Base-by-base conservation (phyloP, 495 filamentous ascomycete genomes). In the Trichoderma parareesei region DNA sequence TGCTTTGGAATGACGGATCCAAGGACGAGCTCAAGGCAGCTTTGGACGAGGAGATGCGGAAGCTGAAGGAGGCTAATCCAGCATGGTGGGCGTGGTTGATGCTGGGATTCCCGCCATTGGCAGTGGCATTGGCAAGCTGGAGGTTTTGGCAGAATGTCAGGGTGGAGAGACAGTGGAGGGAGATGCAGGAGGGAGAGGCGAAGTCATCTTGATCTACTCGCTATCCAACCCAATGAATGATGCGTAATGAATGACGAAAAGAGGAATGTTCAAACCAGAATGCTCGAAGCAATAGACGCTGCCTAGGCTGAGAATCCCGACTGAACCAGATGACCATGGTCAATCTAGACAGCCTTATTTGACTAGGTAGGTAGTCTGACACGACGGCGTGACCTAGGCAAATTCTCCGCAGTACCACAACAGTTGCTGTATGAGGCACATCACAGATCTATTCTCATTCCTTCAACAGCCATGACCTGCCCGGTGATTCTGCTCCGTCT, bases 1-100 rank as follows among this genome's bases (percentile, higher is more conserved):
- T 96, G 49, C 83, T 98, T 14, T 88, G 86, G 87, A 98, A 98
- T 81, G 93, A 97, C 79, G 84, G 82, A 3, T 85, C 80, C 35
- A 85, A 76, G 71, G 85, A 84, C 44, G 84, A 91, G 62, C 71
- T 98, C 70, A 79, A 81, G 74, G 75, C 77, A 63, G 77, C 73
- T 65, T 87, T 85, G 7, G 83, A 95, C 79, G 65, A 63, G 13
- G 83, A 79, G 67, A 76, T 97, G n/a, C 75, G 74, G 70, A 79
- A 65, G 64, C 33, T 57, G 7, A 57, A 57, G 53, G 53, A 20
- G 37, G 73, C 74, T 33, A 91, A 89, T 76, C 88, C 90, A 46
- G 72, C 79, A 62, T 92, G 90, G 90, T 97, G 94, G 94, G 82
- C 79, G 27, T 88, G 84, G 86, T 65, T 88, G 71, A 77, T 94